Evolutionary conservation across 164 flowering plant genomes (phyloP).

Genomic region (Dillenia suffruticosa): DNA sequence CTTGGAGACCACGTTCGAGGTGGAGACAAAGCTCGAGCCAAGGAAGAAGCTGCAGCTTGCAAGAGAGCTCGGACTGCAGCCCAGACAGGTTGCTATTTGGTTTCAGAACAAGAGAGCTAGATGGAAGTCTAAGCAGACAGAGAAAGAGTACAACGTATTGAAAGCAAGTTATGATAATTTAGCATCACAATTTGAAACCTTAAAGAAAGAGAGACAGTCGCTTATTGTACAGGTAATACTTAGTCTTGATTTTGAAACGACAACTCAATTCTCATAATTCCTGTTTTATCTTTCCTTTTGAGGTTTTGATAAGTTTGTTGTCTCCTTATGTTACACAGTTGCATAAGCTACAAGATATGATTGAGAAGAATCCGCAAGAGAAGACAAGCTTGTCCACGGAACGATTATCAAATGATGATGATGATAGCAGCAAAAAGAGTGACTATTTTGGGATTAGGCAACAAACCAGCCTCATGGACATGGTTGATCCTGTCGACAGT

Average conservation of each 20-base stretch:
- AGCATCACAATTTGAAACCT: constrained; percentile 29
- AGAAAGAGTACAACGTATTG: constrained; percentile 50
- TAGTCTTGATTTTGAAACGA: too few species aligned
- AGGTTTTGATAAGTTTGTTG: too few species aligned
- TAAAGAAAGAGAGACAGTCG: constrained; percentile 52
- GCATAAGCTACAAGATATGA: constrained; percentile 35
- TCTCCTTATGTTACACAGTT: constrained; percentile 24
- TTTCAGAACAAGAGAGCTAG: constrained; percentile 87
- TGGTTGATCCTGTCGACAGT: constrained; percentile 16
- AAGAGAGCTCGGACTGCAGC: constrained; percentile 61
- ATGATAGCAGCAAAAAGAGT: constrained; percentile 15
- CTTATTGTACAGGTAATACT: constrained; percentile 45
- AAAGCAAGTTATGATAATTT: constrained; percentile 41
- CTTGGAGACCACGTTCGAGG: constrained; percentile 57
- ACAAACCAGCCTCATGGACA: constrained; percentile 7
- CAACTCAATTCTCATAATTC: background rate
- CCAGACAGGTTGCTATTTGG: constrained; percentile 88
- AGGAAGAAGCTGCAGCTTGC: constrained; percentile 59
- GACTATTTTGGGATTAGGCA: constrained; percentile 17
- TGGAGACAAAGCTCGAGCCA: constrained; percentile 65
- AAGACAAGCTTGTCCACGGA: constrained; percentile 13
- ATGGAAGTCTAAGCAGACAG: constrained; percentile 76
- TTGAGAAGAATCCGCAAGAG: constrained; percentile 21
- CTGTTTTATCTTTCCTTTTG: background rate
- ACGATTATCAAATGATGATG: constrained; percentile 15